phyloP scores from a whole-genome alignment of 345 rosid genomes.

The Citrus australasica region DNA sequence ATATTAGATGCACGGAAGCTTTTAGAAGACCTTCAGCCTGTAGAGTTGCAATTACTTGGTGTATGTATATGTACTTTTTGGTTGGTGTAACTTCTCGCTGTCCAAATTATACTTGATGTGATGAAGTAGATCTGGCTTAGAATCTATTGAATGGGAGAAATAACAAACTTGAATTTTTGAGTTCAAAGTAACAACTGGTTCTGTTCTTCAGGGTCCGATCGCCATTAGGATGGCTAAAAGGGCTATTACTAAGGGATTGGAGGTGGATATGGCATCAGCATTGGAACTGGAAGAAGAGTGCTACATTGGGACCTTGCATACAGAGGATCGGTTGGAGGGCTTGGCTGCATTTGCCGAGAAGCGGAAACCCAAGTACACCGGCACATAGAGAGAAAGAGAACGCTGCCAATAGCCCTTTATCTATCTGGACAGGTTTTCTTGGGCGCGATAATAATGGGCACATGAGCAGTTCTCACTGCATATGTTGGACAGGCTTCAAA shows the following conservation, averaged over 20 bases:
- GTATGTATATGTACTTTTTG: not conserved
- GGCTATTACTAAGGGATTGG: slow-evolving; percentile 70
- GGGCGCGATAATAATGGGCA: not conserved
- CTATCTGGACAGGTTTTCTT: not conserved
- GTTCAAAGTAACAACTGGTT: not conserved
- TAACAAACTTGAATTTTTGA: not conserved
- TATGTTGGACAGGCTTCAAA: not conserved
- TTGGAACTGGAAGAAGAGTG: slow-evolving; percentile 79
- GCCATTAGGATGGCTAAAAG: slow-evolving; percentile 80
- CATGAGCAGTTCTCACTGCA: not conserved
- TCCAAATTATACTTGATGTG: not conserved
- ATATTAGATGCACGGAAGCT: not conserved
- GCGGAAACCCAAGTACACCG: slow-evolving; percentile 68
- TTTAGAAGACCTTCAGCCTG: not conserved
- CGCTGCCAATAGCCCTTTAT: not conserved
- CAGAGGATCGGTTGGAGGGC: slow-evolving; percentile 83
- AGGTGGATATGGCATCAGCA: slow-evolving; percentile 50
- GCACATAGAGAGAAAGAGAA: slow-evolving; percentile 27
- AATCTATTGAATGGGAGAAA: not conserved
- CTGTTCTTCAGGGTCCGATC: slow-evolving; percentile 61
- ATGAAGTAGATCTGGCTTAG: not conserved
- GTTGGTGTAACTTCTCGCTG: not conserved
- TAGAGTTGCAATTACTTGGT: not conserved
- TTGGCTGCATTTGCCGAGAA: slow-evolving; percentile 89
- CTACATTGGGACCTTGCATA: slow-evolving; percentile 52